Percentiles rank a stretch among this genome's conserved stretches.
These are phyloP conservation scores for Blumeria graminis DNA, from an alignment of 2,329 filamentous ascomycete genomes.

Conservation along the genomic window DNA sequence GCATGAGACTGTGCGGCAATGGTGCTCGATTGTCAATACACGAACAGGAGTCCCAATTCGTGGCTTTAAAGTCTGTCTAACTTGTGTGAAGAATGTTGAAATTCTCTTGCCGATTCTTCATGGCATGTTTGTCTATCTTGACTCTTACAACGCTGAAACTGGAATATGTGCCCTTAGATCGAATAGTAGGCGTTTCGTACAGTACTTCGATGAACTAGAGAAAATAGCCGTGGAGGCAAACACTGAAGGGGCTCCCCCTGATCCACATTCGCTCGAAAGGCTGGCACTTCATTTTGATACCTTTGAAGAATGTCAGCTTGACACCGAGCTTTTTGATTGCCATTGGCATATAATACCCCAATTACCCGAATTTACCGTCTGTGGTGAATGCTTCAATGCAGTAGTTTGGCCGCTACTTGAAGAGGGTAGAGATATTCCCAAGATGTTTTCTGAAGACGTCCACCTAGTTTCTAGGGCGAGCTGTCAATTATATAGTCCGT, in stretches of 20 bases:
- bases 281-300: slow-evolving; percentile 9
- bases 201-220: slow-evolving; percentile 38
- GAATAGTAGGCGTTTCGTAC: slow-evolving; percentile 28
- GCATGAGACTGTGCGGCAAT: slow-evolving; percentile 31
- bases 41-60: slow-evolving; percentile 36
- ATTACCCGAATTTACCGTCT: slow-evolving; percentile 59
- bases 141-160: slow-evolving; percentile 17
- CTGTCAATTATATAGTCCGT: slow-evolving; percentile 60
- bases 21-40: slow-evolving; percentile 54
- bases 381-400: slow-evolving; percentile 65
- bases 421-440: slow-evolving; percentile 29
- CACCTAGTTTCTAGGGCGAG: slow-evolving; percentile 27
- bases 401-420: slow-evolving; percentile 46
- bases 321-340: slow-evolving; percentile 28
- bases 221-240: slow-evolving; percentile 27
- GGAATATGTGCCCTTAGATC: slow-evolving; percentile 48
- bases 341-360: slow-evolving; percentile 59
- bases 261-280: slow-evolving; percentile 10
- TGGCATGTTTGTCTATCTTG: slow-evolving; percentile 31
- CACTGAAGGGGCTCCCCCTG: slow-evolving; percentile 8
- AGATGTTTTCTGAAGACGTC: slow-evolving; percentile 39
- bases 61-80: slow-evolving; percentile 51
- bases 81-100: slow-evolving; percentile 49
- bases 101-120: slow-evolving; percentile 47
- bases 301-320: slow-evolving; percentile 14